Evolutionary conservation across 805 yeast genomes (phyloP).

Genomic region (Kockiozyma suomiensis): DNA sequence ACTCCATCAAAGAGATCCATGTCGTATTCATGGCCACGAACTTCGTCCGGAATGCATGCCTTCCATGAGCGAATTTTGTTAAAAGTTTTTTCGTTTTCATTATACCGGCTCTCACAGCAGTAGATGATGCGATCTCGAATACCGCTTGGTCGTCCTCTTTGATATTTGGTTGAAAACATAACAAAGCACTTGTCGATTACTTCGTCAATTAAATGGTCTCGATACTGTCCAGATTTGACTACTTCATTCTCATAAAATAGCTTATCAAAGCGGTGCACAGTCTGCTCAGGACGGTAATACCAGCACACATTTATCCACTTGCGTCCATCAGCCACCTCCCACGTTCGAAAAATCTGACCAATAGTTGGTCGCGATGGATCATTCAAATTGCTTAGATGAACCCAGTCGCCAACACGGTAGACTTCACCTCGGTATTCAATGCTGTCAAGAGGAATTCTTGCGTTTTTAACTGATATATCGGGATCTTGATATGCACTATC

Average conservation of each 20-base stretch:
- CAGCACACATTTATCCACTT: conserved; percentile 93
- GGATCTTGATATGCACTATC: conserved; percentile 68
- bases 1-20: conserved; percentile 70
- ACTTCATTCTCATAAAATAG: conserved; percentile 92
- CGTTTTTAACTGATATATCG: conserved; percentile 57
- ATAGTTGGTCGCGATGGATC: conserved; percentile 88
- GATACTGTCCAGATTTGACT: conserved; percentile 92
- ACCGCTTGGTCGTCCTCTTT: conserved; percentile 88
- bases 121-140: conserved; percentile 70
- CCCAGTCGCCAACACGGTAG: conserved; percentile 94
- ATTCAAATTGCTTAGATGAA: conserved; percentile 80
- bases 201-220: conserved; percentile 89
- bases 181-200: conserved; percentile 93
- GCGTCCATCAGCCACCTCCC: conserved; percentile 80
- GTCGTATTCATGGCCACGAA: conserved; percentile 63
- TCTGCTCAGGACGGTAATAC: conserved; percentile 97
- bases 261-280: conserved; percentile 89
- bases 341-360: conserved; percentile 89
- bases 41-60: conserved; percentile 96
- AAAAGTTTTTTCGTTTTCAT: conserved; percentile 85
- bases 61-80: conserved; percentile 98
- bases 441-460: conserved; percentile 79
- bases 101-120: conserved; percentile 92
- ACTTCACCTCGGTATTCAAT: conserved; percentile 69
- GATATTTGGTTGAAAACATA: conserved; percentile 89